Evolutionary conservation across 2,329 filamentous ascomycete species (phyloP).

Genomic region (Tympanopsis confertula): DNA sequence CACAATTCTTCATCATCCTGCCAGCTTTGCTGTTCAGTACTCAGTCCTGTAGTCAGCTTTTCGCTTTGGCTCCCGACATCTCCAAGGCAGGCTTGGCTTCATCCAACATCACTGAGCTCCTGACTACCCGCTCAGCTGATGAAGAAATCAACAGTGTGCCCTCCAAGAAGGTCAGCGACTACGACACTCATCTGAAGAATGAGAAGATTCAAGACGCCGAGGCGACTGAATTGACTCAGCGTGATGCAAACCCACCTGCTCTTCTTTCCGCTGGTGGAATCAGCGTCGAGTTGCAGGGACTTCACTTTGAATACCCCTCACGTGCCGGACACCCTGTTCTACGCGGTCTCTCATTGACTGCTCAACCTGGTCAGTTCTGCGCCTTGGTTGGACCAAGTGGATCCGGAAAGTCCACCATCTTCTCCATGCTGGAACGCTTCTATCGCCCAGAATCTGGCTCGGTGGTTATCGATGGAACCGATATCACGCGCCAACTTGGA

Average conservation of each 20-base stretch:
- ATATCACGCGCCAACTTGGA: constrained; percentile 28
- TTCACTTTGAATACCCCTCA: constrained; percentile 56
- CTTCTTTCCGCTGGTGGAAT: constrained; percentile 21
- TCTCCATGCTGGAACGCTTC: constrained; percentile 40
- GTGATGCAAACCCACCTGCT: constrained; percentile 6
- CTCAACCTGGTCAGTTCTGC: constrained; percentile 47
- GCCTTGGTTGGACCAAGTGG: constrained; percentile 56
- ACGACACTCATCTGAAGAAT: no score
- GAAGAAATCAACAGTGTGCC: constrained; percentile 1
- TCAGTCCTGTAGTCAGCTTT: constrained; percentile 43
- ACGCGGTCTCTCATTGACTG: constrained; percentile 38
- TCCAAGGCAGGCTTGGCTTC: constrained; percentile 36
- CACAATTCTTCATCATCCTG: constrained; percentile 45
- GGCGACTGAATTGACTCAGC: constrained; percentile 7
- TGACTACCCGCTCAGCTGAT: constrained; percentile 10
- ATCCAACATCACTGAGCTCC: constrained; percentile 21
- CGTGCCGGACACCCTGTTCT: constrained; percentile 47
- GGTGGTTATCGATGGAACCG: constrained; percentile 30
- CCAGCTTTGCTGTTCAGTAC: constrained; percentile 42
- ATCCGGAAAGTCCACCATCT: constrained; percentile 56
- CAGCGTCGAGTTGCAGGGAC: constrained; percentile 41
- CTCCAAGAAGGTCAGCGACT: constrained; percentile 3
- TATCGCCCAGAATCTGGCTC: constrained; percentile 28
- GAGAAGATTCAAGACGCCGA: background rate
- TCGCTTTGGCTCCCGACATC: constrained; percentile 44